Conservation (phyloP, 139 green algal genomes). For the Closterium sp. region DNA sequence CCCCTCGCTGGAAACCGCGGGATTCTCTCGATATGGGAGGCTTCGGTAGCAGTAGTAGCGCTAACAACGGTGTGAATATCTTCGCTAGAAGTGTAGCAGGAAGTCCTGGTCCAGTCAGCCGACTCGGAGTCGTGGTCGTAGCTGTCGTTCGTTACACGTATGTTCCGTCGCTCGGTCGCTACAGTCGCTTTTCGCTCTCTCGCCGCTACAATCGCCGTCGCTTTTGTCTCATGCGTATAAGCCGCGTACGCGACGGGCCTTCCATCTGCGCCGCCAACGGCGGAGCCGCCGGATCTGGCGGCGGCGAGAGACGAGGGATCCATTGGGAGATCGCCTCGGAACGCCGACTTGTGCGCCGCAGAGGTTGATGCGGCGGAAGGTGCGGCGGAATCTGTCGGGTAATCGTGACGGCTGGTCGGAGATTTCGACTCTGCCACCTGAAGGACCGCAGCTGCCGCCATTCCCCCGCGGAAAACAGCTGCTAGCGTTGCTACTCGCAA, state of each 20-base stretch:
- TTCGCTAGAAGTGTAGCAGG: too few species aligned
- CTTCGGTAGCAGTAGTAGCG: too few species aligned
- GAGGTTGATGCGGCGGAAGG: background rate
- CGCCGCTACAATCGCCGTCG: too few species aligned
- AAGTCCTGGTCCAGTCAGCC: too few species aligned
- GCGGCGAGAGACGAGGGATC: background rate
- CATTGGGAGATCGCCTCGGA: background rate
- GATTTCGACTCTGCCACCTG: background rate
- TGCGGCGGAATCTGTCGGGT: background rate
- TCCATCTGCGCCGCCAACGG: too few species aligned
- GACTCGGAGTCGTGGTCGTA: too few species aligned
- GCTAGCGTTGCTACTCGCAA: background rate
- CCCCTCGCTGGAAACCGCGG: background rate
- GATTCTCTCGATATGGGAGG: background rate
- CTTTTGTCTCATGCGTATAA: too few species aligned
- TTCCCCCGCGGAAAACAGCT: background rate
- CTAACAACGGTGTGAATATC: too few species aligned
- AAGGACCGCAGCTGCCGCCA: background rate
- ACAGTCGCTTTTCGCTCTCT: too few species aligned
- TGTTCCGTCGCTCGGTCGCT: too few species aligned
- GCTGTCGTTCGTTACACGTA: too few species aligned
- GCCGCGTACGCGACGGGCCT: background rate
- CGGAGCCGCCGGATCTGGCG: too few species aligned
- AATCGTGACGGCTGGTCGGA: background rate
- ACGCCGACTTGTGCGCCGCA: background rate